Conservation (phyloP, 1,139 yeast species). For the Blastobotrys serpentis region DNA sequence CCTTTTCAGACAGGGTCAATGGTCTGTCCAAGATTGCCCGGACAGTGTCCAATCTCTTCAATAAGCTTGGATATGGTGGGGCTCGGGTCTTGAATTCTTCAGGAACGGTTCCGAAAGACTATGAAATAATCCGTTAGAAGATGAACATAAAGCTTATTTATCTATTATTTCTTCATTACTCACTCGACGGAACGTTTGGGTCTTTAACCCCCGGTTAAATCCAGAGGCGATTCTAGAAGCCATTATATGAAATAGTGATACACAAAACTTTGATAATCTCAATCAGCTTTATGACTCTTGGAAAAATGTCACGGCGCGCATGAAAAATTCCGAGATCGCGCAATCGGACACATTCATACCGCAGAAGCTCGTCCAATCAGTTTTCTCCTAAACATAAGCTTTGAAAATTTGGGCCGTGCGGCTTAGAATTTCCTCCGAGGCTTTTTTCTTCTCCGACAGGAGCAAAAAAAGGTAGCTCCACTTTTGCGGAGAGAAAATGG, state of each 20-base stretch:
- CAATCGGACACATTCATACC: neutral
- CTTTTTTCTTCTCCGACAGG: too few species aligned
- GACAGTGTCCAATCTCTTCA: constrained; percentile 61
- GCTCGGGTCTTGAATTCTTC: constrained; percentile 62
- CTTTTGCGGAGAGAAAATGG: too few species aligned
- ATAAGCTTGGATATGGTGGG: constrained; percentile 82
- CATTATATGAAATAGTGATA: too few species aligned
- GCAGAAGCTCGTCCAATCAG: neutral
- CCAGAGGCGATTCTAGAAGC: constrained; percentile 19
- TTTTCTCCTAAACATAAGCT: too few species aligned
- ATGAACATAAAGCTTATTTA: neutral
- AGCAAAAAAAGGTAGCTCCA: too few species aligned
- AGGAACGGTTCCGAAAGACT: constrained; percentile 16
- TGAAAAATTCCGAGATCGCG: neutral
- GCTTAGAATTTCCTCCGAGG: too few species aligned
- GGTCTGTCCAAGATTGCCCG: constrained; percentile 68
- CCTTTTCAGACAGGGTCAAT: constrained; percentile 89
- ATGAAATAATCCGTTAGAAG: neutral
- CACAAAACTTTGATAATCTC: too few species aligned
- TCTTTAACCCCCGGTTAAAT: constrained; percentile 11
- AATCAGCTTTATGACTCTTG: neutral
- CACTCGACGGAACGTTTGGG: constrained; percentile 8
- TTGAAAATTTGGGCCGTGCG: too few species aligned
- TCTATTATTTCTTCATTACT: neutral
- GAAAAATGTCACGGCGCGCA: constrained; percentile 1